phyloP scores from a whole-genome alignment of 2,329 filamentous ascomycete species.

The Neocucurbitaria cava region DNA sequence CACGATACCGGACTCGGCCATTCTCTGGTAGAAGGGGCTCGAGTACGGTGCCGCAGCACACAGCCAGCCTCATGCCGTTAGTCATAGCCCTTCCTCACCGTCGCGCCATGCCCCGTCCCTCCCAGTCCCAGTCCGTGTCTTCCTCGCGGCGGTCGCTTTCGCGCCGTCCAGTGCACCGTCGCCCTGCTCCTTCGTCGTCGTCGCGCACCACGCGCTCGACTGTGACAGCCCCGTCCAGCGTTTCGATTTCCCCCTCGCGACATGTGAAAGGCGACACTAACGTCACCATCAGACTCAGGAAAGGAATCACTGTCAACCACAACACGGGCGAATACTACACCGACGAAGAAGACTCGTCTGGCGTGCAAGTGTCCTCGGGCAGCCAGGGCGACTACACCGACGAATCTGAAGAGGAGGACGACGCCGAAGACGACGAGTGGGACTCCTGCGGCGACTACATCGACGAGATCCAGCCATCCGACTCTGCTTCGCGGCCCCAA shows the following conservation, averaged over 20 bases:
- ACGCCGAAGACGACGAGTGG: constrained; percentile 40
- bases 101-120: constrained; percentile 29
- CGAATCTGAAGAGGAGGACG: constrained; percentile 27
- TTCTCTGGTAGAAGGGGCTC: constrained; percentile 50
- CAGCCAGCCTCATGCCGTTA: constrained; percentile 52
- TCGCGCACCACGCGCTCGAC: constrained; percentile 28
- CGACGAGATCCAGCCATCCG: constrained; percentile 57
- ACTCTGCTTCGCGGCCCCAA: constrained; percentile 56
- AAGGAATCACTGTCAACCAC: constrained; percentile 49
- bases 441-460: constrained; percentile 37
- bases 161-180: constrained; percentile 37
- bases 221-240: constrained; percentile 38
- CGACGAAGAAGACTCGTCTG: constrained; percentile 45
- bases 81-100: constrained; percentile 49
- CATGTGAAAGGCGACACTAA: constrained; percentile 45
- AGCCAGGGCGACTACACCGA: constrained; percentile 44
- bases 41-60: constrained; percentile 40
- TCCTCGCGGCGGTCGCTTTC: constrained; percentile 39
- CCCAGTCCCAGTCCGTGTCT: constrained; percentile 17
- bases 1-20: constrained; percentile 42
- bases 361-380: constrained; percentile 40
- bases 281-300: constrained; percentile 46
- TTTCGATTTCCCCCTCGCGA: constrained; percentile 37
- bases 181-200: constrained; percentile 30
- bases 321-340: constrained; percentile 44